Conservation (phyloP, 768 basidiomycete species). For the Suillus spraguei region DNA sequence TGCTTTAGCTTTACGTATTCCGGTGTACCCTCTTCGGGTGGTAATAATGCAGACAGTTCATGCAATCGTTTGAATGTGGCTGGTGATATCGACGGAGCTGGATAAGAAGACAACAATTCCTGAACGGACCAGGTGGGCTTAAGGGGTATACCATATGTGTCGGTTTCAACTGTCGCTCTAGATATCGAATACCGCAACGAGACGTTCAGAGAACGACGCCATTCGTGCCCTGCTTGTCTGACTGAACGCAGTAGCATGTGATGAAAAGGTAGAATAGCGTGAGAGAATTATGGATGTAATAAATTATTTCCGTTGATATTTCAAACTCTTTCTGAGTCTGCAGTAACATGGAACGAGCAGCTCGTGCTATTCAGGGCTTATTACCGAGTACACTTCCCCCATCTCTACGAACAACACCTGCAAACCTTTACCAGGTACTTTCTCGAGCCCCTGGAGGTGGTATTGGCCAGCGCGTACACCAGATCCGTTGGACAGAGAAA, state of each 20-base stretch:
- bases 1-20: slow-evolving; percentile 53
- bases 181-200: slow-evolving; percentile 10
- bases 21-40: slow-evolving; percentile 59
- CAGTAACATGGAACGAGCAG: slow-evolving; percentile 20
- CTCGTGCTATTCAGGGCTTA: slow-evolving; percentile 50
- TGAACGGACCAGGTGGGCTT: slow-evolving; percentile 82
- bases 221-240: slow-evolving; percentile 7
- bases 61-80: slow-evolving; percentile 65
- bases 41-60: slow-evolving; percentile 69
- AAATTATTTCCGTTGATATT: background rate
- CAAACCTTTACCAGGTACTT: slow-evolving; percentile 73
- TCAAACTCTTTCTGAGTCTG: background rate
- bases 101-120: slow-evolving; percentile 75
- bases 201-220: background rate
- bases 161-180: slow-evolving; percentile 36
- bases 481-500: slow-evolving; percentile 73
- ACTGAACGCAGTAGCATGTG: slow-evolving; percentile 7
- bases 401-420: slow-evolving; percentile 55
- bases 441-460: slow-evolving; percentile 69
- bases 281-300: slow-evolving; percentile 12
- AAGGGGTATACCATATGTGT: slow-evolving; percentile 64
- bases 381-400: slow-evolving; percentile 63
- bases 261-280: slow-evolving; percentile 8
- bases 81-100: slow-evolving; percentile 61
- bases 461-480: slow-evolving; percentile 68